phyloP scores from a whole-genome alignment of 768 basidiomycete genomes.

The Paxillus ammoniavirescens region DNA sequence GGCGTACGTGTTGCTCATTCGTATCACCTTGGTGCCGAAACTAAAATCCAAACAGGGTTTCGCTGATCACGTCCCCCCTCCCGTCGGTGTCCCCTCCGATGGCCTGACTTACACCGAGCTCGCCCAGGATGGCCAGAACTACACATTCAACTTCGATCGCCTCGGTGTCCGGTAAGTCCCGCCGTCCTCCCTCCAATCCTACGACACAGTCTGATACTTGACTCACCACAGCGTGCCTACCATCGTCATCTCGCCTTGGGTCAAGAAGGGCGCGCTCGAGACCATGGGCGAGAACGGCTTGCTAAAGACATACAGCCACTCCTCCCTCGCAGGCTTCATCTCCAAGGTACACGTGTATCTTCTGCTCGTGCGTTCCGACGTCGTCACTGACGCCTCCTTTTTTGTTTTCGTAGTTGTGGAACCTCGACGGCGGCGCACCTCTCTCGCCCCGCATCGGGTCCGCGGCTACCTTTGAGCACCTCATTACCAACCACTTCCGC shows the following conservation, averaged over 20 bases:
- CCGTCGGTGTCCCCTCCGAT: constrained; percentile 21
- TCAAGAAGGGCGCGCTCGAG: constrained; percentile 18
- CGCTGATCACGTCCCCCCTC: constrained; percentile 24
- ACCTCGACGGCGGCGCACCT: constrained; percentile 20
- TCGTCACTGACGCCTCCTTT: too few species aligned
- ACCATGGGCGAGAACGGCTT: neutral
- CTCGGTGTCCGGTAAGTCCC: constrained; percentile 22
- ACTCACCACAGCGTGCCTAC: constrained; percentile 14
- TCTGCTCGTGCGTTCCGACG: neutral
- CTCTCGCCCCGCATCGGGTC: constrained; percentile 21
- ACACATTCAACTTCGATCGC: constrained; percentile 23
- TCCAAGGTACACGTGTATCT: constrained; percentile 13
- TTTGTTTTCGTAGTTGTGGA: constrained; percentile 22
- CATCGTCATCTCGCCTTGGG: constrained; percentile 24
- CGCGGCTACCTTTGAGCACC: constrained; percentile 23
- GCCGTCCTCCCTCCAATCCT: neutral
- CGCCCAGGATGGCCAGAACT: constrained; percentile 15
- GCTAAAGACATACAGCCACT: constrained; percentile 18
- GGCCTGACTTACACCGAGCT: constrained; percentile 21
- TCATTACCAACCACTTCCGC: constrained; percentile 22
- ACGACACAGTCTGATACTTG: neutral
- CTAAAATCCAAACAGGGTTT: constrained; percentile 14
- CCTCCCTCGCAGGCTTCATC: constrained; percentile 21
- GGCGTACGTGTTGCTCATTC: constrained; percentile 11
- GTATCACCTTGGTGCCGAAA: neutral